phyloP scores from a whole-genome alignment of 2,329 filamentous ascomycete species.

The Xylaria arbuscula region DNA sequence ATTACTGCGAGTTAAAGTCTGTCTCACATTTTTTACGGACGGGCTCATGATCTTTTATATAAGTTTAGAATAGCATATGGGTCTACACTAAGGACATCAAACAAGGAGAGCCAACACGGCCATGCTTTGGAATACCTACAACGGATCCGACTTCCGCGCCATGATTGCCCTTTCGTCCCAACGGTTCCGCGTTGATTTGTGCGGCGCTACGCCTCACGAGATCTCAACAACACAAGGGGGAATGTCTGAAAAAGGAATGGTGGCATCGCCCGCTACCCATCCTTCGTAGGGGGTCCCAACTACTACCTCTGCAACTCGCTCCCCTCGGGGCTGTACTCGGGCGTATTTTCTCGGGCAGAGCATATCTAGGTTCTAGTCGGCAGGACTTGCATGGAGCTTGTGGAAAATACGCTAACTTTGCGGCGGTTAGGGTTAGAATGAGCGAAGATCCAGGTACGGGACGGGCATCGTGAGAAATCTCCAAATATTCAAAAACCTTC shows the following conservation, averaged over 20 bases:
- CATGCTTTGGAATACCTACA: neutral
- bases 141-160: neutral
- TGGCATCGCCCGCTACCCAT: conserved; percentile 4
- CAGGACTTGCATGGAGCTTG: conserved; percentile 11
- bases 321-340: conserved; percentile 18
- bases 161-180: conserved; percentile 3
- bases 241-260: conserved; percentile 30
- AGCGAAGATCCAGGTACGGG: conserved; percentile 6
- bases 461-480: neutral
- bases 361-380: neutral
- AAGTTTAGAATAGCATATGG: neutral
- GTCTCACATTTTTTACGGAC: conserved; percentile 2
- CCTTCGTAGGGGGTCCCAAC: neutral
- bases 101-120: conserved; percentile 7
- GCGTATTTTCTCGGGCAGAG: conserved; percentile 22
- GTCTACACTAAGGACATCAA: conserved; percentile 4
- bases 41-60: conserved; percentile 27
- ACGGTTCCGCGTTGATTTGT: conserved; percentile 2
- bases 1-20: conserved; percentile 7
- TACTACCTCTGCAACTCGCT: neutral
- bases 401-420: neutral
- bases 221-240: conserved; percentile 15
- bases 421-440: conserved; percentile 8
- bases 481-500: neutral
- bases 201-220: conserved; percentile 18